Evolutionary conservation across 2,329 filamentous ascomycete species (phyloP).

Genomic region (Colletotrichum chrysophilum): DNA sequence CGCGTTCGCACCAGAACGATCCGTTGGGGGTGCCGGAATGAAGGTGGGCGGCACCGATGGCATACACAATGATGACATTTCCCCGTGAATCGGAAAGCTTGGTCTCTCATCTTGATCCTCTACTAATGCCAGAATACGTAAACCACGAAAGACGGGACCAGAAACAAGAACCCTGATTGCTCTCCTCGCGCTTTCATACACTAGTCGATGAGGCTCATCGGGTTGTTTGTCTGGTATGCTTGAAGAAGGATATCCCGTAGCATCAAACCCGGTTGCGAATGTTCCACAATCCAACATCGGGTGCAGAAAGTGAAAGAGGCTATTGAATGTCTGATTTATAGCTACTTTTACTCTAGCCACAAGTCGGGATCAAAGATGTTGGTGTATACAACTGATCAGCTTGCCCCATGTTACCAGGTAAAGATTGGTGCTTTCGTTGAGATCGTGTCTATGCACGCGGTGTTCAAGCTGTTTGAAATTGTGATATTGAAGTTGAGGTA

Average conservation of each 20-base stretch:
- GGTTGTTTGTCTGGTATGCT: not conserved
- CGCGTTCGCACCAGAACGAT: not conserved
- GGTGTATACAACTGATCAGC: not conserved
- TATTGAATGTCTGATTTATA: not conserved
- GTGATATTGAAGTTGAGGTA: not conserved
- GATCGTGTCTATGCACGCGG: not conserved
- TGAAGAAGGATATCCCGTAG: not conserved
- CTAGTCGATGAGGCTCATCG: not conserved
- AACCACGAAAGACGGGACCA: not conserved
- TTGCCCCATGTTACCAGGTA: not conserved
- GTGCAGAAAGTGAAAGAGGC: not conserved
- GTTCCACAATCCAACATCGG: no score
- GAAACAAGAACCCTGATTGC: not conserved
- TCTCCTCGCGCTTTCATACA: not conserved
- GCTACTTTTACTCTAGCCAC: fast-evolving
- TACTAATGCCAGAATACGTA: not conserved
- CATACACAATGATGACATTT: not conserved
- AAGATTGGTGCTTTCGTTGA: not conserved
- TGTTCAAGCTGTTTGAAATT: not conserved
- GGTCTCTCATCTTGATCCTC: not conserved
- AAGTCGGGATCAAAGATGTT: not conserved
- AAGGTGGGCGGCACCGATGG: not conserved
- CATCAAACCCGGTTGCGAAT: not conserved
- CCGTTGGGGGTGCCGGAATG: not conserved
- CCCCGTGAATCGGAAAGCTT: not conserved